Percentiles rank a stretch among this genome's conserved stretches.
Conservation (phyloP, 257 asterid species). For the Ligustrum vulgare region DNA sequence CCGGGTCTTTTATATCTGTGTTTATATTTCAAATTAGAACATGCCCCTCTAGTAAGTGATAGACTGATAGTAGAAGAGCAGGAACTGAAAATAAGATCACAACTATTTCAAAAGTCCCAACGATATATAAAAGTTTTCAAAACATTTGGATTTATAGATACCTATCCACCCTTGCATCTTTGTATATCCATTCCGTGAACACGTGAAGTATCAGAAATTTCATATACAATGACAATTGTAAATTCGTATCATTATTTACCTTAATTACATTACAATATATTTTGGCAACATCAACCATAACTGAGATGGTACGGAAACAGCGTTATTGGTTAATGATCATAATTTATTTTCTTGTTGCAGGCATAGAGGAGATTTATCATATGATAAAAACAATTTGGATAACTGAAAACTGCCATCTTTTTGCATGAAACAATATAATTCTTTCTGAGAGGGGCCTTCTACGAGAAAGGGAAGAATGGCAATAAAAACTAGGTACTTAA, state of each 20-base stretch:
- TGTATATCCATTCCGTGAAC: neutral
- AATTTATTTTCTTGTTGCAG: neutral
- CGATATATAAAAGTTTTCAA: neutral
- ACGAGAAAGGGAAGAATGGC: neutral
- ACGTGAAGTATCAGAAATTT: neutral
- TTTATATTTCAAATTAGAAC: neutral
- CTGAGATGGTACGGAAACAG: neutral
- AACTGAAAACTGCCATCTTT: neutral
- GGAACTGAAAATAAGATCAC: neutral
- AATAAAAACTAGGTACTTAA: neutral
- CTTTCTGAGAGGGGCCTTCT: neutral
- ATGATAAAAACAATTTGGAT: neutral
- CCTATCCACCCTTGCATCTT: neutral
- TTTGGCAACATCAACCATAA: neutral
- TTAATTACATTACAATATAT: too few relatives aligned
- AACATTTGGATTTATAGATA: neutral
- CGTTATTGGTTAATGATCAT: neutral
- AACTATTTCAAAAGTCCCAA: neutral
- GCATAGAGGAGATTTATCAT: neutral
- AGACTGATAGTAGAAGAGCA: neutral
- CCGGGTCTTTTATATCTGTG: neutral
- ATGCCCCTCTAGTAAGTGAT: neutral
- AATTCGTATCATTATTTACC: neutral
- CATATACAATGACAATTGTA: neutral
- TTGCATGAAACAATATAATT: neutral